Evolutionary conservation across 208 protist genomes (phyloP), one percentile per base, ranked within the genome.

Genomic region (Crithidia mellificae): DNA sequence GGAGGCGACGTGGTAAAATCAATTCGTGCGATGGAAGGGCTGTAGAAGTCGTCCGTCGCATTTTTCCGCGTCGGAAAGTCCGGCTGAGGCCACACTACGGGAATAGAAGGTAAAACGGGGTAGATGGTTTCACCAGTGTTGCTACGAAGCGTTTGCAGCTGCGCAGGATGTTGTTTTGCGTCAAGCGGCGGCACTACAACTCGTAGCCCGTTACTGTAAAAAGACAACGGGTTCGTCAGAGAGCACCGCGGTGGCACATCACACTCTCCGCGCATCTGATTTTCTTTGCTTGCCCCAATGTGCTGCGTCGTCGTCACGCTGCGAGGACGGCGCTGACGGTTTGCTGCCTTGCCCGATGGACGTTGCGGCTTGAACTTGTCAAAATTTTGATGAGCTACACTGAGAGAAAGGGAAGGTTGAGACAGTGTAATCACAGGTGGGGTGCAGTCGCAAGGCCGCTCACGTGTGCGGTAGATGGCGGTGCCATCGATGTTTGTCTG

Each of bases 401-500:
- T n/a, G n/a, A n/a, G n/a, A n/a, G n/a, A n/a, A n/a, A n/a, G n/a
- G n/a, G n/a, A n/a, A n/a, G n/a, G n/a, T n/a, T n/a, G n/a, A n/a
- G n/a, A n/a, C n/a, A n/a, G n/a, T n/a, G n/a, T n/a, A n/a, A n/a
- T n/a, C n/a, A n/a, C 7, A 17, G 50, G n/a, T 30, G 47, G 29
- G 9, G 50, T 24, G 50, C 83, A 83, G 73, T 85, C 77, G 54
- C 83, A 86, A 9, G 46, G 58, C 2, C 61, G 75, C 39, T 73
- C 80, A 6, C 61, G 61, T 5, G 66, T 62, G 6, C 68, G 68
- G 59, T 84, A 89, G 51, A 85, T n/a, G 11, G 53, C 66, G 0
- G 72, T 83, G 55, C 83, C 83, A 51, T 85, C 80, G 17, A 83
- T 51, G 50, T 78, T 80, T 8, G 49, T 68, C 52, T 69, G 55